Base-by-base conservation (phyloP, 2,329 filamentous ascomycete genomes). In the Sporothrix sp. region DNA sequence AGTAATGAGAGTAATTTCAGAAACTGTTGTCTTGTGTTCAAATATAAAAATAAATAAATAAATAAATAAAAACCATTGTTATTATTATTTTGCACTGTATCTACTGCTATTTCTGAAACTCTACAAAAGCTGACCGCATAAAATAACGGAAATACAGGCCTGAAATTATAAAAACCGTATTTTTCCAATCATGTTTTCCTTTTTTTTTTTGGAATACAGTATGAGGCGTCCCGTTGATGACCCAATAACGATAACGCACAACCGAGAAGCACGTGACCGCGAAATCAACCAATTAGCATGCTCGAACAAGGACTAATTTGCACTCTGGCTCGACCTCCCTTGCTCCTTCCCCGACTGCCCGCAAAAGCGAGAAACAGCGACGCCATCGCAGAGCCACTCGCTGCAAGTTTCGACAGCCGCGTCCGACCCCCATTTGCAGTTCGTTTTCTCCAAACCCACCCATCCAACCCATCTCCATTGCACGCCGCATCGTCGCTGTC, bases 391-490 rank as follows among this genome's bases (percentile, higher is more conserved):
- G 27, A 44, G 28, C 39, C 42, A 46, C 27, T 20, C 21, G 23
- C 40, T 43, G 8, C 16, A 28, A 28, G 23, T 18, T 28, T 10
- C 28, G 20, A 14, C 21, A 18, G 44, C 33, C 32, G 14, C 33
- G 33, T 47, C 23, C 33, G 28, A 18, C 33, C n/a, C n/a, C 21
- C 44, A 16, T 36, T 36, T 36, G 16, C 33, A 27, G 21, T 28
- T 23, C 44, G 10, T 20, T 32, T 35, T 20, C 44, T 18, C 43
- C 30, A 46, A 36, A 27, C 28, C 42, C 42, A 36, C 43, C 43
- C 43, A 46, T 36, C 36, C 43, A 21, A 46, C 21, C 44, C 44
- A 36, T 38, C 32, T 32, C 32, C 44, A 38, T 37, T 37, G 44
- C 23, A 20, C 25, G 37, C 27, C 37, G 44, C 44, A 47, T 47